phyloP scores from a whole-genome alignment of 2,329 filamentous ascomycete species.

The Lasiodiplodia sp. region DNA sequence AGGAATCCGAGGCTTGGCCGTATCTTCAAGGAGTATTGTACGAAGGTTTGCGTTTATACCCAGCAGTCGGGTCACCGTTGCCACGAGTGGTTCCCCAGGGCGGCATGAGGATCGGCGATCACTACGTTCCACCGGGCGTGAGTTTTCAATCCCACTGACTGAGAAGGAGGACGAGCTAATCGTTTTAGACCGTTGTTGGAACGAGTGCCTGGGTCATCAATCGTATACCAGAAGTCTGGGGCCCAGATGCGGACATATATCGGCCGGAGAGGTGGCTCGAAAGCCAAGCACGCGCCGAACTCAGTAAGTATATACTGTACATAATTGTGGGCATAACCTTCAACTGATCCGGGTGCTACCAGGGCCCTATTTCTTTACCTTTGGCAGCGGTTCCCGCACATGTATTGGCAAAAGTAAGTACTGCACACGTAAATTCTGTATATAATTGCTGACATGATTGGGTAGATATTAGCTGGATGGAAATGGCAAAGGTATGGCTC shows the following conservation, averaged over 20 bases:
- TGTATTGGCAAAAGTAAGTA: slow-evolving; percentile 2
- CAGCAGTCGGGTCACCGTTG: not conserved
- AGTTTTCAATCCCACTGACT: not conserved
- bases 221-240: not conserved
- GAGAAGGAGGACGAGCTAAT: not conserved
- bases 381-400: not conserved
- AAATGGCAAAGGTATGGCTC: not conserved
- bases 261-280: not conserved
- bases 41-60: not conserved
- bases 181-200: not conserved
- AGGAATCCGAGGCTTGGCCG: not conserved
- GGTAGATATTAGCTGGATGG: not conserved
- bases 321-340: not conserved
- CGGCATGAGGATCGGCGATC: not conserved
- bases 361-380: not conserved
- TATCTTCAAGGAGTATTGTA: not conserved
- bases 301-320: not conserved
- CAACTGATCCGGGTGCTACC: not conserved
- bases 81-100: not conserved
- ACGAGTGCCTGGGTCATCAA: slow-evolving; percentile 1
- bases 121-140: not conserved
- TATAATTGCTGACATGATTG: not conserved
- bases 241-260: not conserved
- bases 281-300: not conserved
- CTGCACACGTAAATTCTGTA: not conserved